Base-by-base conservation (phyloP, 352 stramenopile genomes). In the Globisporangium uncinulatum region DNA sequence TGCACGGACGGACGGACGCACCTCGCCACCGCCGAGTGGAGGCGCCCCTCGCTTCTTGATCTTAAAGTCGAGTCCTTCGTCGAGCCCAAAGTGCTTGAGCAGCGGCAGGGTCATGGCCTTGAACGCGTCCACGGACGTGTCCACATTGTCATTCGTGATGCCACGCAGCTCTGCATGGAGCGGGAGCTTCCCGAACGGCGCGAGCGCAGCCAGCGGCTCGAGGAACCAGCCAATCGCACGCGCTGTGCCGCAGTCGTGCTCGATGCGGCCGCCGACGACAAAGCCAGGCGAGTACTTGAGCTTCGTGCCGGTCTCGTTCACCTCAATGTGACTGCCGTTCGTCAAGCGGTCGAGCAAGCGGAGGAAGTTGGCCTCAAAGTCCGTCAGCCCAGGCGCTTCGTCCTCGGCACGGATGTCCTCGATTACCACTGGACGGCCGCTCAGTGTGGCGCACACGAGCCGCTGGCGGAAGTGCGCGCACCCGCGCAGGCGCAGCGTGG, bases 231-330 rank as follows among this genome's bases (percentile, higher is more conserved):
- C 97, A 50, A 99, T 94, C 20, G 89, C 86, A 55, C 86, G 79
- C 48, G 83, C 83, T 10, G 62, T 83, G 60, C 87, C 87, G 67
- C 97, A 99, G 71, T 98, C 89, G 74, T 99, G 97, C 55, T 97
- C 79, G 46, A 99, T 75, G 17, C 89, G 81, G 32, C 97, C 97
- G 20, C 97, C 97, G 24, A 97, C 77, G 46, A 99, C 83, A 54
- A 99, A 94, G 13, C 97, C 97, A 0, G 97, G 97, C 59, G 88
- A 86, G 71, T 99, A 99, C 65, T 92, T 85, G 47, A 99, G 83
- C 68, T 97, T 96, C 29, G 97, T 99, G 58, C 97, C 97, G 1
- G 97, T 99, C 62, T 98, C 94, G 69, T 99, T 99, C 80, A 99
- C 99, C 78, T 99, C 97, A 53, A 99, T 92, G 58, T 97, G 86